A percentile compares a stretch with the other conserved stretches of the same genome.
Conservation (phyloP, 352 stramenopile species). For the Phytophthora foliorum region DNA sequence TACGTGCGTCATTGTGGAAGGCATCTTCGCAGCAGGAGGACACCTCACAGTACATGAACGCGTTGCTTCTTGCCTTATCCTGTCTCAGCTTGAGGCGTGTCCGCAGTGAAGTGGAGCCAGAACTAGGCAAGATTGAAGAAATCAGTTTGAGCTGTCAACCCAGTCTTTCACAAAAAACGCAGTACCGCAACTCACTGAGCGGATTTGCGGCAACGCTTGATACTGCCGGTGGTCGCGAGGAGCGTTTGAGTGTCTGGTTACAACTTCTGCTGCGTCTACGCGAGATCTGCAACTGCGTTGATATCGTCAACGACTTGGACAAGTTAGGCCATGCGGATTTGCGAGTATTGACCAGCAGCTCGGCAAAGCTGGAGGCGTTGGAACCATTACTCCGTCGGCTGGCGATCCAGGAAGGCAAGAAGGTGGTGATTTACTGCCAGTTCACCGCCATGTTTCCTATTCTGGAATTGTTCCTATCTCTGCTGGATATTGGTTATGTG, state of each 20-base stretch:
- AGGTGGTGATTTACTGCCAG: constrained; percentile 86
- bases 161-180: constrained; percentile 59
- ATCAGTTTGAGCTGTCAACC: constrained; percentile 76
- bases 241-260: constrained; percentile 73
- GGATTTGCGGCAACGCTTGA: constrained; percentile 64
- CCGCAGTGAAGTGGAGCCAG: constrained; percentile 77
- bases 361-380: constrained; percentile 70
- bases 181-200: constrained; percentile 74
- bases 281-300: constrained; percentile 84
- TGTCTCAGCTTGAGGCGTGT: constrained; percentile 76
- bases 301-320: constrained; percentile 79
- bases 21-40: constrained; percentile 39
- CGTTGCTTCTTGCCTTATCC: constrained; percentile 59
- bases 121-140: constrained; percentile 87
- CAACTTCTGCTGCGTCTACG: constrained; percentile 73
- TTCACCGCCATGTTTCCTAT: constrained; percentile 77
- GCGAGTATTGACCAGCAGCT: constrained; percentile 61
- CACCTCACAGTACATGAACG: constrained; percentile 45
- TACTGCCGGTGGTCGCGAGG: constrained; percentile 46
- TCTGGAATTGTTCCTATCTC: constrained; percentile 73
- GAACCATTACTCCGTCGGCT: constrained; percentile 65
- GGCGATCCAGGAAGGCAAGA: constrained; percentile 64
- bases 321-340: constrained; percentile 82
- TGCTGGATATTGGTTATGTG: constrained; percentile 75
- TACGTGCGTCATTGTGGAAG: constrained; percentile 57